phyloP scores from a whole-genome alignment of 1,284 basidiomycete genomes.

The Melampsora occidentalis region DNA sequence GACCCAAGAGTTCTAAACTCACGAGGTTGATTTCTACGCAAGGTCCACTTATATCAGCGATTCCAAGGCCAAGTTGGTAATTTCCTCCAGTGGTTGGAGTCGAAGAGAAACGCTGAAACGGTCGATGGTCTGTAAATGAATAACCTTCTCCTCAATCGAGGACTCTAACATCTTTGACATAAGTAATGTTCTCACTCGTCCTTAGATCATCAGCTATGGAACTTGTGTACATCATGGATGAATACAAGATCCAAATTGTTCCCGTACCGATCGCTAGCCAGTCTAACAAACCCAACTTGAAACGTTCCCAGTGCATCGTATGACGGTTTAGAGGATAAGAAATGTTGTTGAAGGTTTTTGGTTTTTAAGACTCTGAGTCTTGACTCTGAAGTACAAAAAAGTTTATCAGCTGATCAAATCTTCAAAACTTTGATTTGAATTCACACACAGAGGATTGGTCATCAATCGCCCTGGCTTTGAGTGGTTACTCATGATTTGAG shows the following conservation, averaged over 20 bases:
- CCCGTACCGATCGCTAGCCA: not conserved
- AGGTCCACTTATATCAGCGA: conserved; percentile 71
- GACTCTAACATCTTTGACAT: not conserved
- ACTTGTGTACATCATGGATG: not conserved
- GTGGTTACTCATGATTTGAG: too few species aligned
- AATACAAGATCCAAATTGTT: not conserved
- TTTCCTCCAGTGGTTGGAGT: not conserved
- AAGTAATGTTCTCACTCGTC: too few species aligned
- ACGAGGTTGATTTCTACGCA: conserved; percentile 55
- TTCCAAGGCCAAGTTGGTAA: conserved; percentile 56
- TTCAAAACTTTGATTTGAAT: too few species aligned
- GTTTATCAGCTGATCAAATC: too few species aligned
- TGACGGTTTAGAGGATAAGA: not conserved
- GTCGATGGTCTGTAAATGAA: not conserved
- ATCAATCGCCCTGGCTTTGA: too few species aligned
- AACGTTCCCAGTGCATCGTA: conserved; percentile 1
- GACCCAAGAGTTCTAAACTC: conserved; percentile 66
- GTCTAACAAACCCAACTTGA: not conserved
- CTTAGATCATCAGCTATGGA: too few species aligned
- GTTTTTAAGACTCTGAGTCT: not conserved
- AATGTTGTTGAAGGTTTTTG: not conserved
- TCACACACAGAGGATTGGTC: too few species aligned
- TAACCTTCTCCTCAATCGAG: not conserved
- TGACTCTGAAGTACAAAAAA: too few species aligned
- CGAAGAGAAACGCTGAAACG: not conserved